Evolutionary conservation across 2,329 filamentous ascomycete genomes (phyloP), one percentile per base, ranked within the genome.

Genomic region (Hymenoscyphus infarciens): DNA sequence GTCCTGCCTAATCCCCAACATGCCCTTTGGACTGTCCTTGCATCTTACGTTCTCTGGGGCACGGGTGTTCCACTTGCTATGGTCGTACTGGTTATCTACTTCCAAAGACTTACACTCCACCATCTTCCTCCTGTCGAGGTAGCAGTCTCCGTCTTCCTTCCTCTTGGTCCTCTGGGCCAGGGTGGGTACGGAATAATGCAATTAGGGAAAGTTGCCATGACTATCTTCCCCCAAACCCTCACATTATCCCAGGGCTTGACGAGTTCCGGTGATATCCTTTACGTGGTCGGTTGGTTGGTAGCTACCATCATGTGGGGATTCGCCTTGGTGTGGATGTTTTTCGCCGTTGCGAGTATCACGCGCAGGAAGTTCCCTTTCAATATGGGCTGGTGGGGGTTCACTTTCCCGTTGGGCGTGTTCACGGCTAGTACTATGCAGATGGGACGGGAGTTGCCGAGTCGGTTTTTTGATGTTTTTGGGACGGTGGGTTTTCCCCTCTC

Each of bases 21-120:
- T 66, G 84, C 84, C 3, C 73, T 88, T 22, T 82, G 81, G 42
- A 91, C 88, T 0, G 70, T 91, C 25, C 76, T 89, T n/a, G 78
- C 79, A 16, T 86, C 81, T 2, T 91, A 90, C 71, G 77, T 90
- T 16, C 82, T 91, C 67, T 90, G 86, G 86, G 87, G 87, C 0
- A 83, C 85, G 62, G 85, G 86, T 4, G 80, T 81, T 1, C 83
- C 82, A 0, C 75, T 91, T 58, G 83, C 87, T 1, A 81, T 87
- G 73, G 80, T 82, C 52, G 81, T 89, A 22, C 76, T 90, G 29
- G 84, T 84, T 11, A 81, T 91, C 42, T 91, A 91, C 74, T 89
- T 89, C 70, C 84, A 88, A 63, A 85, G 88, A 11, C 78, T 91
- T 10, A 85, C 84, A 3, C 73, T 90, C 2, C 83, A 90, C 74